These are phyloP conservation scores for Solanum chacoense DNA, from an alignment of 305 asterid species.

Conservation along the genomic window DNA sequence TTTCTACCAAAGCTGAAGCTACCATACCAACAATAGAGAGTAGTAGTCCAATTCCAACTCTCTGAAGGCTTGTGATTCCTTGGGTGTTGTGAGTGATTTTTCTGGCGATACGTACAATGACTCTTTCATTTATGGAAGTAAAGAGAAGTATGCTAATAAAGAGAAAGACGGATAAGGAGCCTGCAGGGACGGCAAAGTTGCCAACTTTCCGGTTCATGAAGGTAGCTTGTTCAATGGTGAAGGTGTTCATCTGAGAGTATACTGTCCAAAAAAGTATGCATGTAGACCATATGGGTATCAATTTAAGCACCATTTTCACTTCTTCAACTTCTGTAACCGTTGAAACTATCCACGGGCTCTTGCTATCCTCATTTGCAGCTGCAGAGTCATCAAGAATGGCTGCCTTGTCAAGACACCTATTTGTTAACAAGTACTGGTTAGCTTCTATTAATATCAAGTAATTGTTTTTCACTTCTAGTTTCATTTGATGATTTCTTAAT, in stretches of 20 bases:
- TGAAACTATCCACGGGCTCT: conserved; percentile 18
- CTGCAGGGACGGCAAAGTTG: conserved; percentile 50
- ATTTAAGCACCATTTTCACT: conserved; percentile 70
- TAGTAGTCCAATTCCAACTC: conserved; percentile 63
- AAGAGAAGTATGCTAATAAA: conserved; percentile 62
- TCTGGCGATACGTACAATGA: conserved; percentile 50
- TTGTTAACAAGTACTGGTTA: not conserved
- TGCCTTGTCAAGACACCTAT: conserved; percentile 77
- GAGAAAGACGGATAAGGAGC: conserved; percentile 70
- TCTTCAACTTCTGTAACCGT: conserved; percentile 75
- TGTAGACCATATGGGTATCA: conserved; percentile 87
- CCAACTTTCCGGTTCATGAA: conserved; percentile 56
- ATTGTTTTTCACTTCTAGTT: not conserved
- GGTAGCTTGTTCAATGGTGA: conserved; percentile 81
- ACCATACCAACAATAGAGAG: conserved; percentile 64
- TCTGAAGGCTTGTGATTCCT: conserved; percentile 67
- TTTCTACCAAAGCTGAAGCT: conserved; percentile 62
- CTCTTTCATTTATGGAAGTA: conserved; percentile 62
- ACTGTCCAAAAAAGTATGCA: conserved; percentile 82
- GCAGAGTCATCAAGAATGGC: conserved; percentile 33
- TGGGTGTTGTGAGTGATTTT: conserved; percentile 37
- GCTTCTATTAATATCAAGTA: not conserved
- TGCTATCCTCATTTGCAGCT: not conserved
- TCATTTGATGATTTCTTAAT: not conserved
- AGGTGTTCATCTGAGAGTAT: conserved; percentile 85